These are phyloP conservation scores for Salix brachista DNA, from an alignment of 345 rosid species.

Conservation along the genomic window DNA sequence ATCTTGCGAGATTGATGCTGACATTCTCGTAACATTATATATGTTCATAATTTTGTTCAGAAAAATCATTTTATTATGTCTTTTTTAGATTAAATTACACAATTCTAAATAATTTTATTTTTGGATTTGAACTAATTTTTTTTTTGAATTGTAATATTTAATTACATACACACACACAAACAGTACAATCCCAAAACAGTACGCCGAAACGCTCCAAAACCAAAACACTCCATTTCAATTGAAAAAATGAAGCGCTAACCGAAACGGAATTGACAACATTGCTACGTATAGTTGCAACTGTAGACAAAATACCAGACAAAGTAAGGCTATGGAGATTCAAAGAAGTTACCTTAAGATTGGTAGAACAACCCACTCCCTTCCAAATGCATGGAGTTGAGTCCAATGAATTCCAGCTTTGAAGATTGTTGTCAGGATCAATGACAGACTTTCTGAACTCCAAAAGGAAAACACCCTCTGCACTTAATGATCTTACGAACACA, in stretches of 20 bases:
- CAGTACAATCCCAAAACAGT: accelerated
- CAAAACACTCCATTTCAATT: no score
- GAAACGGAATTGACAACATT: no score
- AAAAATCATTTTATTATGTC: no score
- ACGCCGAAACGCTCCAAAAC: accelerated
- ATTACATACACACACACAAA: no score
- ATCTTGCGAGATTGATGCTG: no score
- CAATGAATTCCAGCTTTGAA: neutral
- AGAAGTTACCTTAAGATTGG: neutral
- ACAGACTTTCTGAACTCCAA: neutral
- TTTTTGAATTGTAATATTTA: no score
- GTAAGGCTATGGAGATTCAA: neutral
- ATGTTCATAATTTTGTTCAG: no score
- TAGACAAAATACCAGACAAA: neutral
- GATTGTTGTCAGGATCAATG: neutral
- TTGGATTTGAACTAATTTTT: no score
- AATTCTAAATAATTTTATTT: no score
- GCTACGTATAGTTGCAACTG: neutral
- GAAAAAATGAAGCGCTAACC: no score
- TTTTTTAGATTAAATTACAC: no score
- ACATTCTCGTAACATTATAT: no score
- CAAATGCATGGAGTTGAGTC: neutral
- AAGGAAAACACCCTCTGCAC: neutral
- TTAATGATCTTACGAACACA: neutral
- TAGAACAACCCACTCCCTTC: neutral